Percentiles rank a stretch among this genome's conserved stretches.
Conservation (phyloP, 371 early-diverging fungal genomes). For the Mucor irregularis region DNA sequence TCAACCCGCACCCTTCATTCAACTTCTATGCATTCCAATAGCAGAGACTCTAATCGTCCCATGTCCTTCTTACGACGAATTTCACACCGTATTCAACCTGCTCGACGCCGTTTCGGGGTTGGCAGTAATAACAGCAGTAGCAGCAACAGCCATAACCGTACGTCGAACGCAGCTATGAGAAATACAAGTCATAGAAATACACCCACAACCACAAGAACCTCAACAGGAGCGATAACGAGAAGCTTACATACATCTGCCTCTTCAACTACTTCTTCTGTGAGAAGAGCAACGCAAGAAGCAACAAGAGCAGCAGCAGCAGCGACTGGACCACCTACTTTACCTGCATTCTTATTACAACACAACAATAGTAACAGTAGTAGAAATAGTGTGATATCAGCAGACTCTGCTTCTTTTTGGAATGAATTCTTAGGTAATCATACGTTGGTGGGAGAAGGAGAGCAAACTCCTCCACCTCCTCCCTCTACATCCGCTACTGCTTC, state of each 20-base stretch:
- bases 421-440: neutral
- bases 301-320: constrained; percentile 21
- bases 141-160: constrained; percentile 13
- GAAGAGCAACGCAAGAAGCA: constrained; percentile 24
- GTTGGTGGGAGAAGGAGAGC: neutral
- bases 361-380: neutral
- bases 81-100: constrained; percentile 15
- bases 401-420: neutral
- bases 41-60: constrained; percentile 15
- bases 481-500: too few species aligned
- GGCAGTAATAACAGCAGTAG: constrained; percentile 2
- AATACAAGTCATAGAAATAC: constrained; percentile 11
- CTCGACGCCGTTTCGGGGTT: constrained; percentile 9
- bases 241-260: constrained; percentile 9
- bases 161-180: constrained; percentile 19
- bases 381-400: constrained; percentile 10
- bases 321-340: constrained; percentile 19
- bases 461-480: too few species aligned
- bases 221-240: too few species aligned
- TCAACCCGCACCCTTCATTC: constrained; percentile 29
- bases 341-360: neutral
- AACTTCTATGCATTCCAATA: constrained; percentile 6
- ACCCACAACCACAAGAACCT: constrained; percentile 18
- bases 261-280: constrained; percentile 20
- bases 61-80: constrained; percentile 19